Base-by-base conservation (phyloP, 495 filamentous ascomycete species). In the Ramalina peruviana region DNA sequence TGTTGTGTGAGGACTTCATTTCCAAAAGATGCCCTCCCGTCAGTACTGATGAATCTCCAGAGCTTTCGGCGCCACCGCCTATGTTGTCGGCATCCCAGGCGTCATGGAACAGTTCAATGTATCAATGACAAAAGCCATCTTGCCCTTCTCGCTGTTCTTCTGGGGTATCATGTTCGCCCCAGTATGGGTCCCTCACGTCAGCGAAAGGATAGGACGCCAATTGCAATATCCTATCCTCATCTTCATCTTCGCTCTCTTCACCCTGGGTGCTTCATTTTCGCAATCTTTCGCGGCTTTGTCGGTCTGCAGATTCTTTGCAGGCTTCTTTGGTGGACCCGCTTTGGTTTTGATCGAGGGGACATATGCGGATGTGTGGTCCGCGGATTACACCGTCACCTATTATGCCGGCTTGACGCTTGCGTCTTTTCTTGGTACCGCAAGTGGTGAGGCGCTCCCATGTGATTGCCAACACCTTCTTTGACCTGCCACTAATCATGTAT, bases 61-160 rank as follows among this genome's bases (percentile, higher is more conserved):
- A 4, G 66, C 74, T 30, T 52, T 76, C 23, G 73, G 67, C 19
- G 58, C 67, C 12, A 79, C 75, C 23, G 66, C 75, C 50, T 68
- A 72, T 49, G 70, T 71, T 4, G 62, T 71, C 1, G 66, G 68
- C n/a, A 54, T 67, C 25, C 40, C 60, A 6, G 53, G 64, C 7
- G 52, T 79, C 7, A 60, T 62, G 25, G 43, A 56, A 20, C 53
- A 67, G 1, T 78, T 75, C 52, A 52, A 59, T 26, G 57, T 72
- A 10, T 63, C 62, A 7, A 64, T 61, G 46, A 74, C 72, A 0
- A 65, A 68, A 21, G 62, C 74, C 44, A 62, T 78, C 38, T 58
- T 78, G 4, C 55, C 55, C 15, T 55, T 66, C 38, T 65, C 65
- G 6, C 30, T 69, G 1, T 65, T 62, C 42, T 52, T 70, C 27